A percentile compares a stretch with the other conserved stretches of the same genome.
Evolutionary conservation across 2,329 filamentous ascomycete species (phyloP).

Genomic region (Penicillium digitatum): DNA sequence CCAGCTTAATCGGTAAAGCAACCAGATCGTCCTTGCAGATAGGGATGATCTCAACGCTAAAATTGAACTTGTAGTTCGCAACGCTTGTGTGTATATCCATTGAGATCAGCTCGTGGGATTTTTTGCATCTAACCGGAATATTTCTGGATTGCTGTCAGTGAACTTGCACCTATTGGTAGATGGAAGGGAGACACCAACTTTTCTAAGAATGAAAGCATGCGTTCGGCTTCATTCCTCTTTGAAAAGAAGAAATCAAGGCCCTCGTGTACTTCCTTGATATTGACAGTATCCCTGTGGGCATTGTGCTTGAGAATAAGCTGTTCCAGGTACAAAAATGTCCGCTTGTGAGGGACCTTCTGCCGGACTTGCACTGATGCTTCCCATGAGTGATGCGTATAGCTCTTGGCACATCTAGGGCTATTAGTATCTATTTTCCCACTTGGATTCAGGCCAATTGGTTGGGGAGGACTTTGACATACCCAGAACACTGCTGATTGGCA

Average conservation of each 20-base stretch:
- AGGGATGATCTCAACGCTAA: conserved; percentile 69
- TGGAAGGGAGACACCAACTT: background rate
- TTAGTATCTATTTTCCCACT: too few species aligned
- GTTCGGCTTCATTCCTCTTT: background rate
- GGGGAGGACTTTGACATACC: background rate
- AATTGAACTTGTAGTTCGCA: conserved; percentile 88
- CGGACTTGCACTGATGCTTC: conserved; percentile 88
- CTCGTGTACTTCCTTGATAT: conserved; percentile 95
- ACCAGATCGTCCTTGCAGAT: conserved; percentile 97
- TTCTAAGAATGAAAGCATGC: background rate
- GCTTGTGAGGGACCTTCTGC: conserved; percentile 95
- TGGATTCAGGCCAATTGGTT: too few species aligned
- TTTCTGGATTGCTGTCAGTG: background rate
- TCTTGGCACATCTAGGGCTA: background rate
- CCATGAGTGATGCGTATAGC: conserved; percentile 63
- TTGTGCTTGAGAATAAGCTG: conserved; percentile 93
- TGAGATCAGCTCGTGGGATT: conserved; percentile 89
- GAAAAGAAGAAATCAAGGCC: conserved; percentile 91
- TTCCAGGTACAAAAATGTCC: conserved; percentile 78
- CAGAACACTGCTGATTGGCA: conserved; percentile 86
- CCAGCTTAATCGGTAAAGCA: conserved; percentile 83
- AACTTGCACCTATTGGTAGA: background rate
- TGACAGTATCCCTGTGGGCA: conserved; percentile 89
- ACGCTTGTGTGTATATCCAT: conserved; percentile 86
- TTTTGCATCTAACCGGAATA: conserved; percentile 32